Evolutionary conservation across 345 rosid species (phyloP).

Genomic region (Brassica juncea): DNA sequence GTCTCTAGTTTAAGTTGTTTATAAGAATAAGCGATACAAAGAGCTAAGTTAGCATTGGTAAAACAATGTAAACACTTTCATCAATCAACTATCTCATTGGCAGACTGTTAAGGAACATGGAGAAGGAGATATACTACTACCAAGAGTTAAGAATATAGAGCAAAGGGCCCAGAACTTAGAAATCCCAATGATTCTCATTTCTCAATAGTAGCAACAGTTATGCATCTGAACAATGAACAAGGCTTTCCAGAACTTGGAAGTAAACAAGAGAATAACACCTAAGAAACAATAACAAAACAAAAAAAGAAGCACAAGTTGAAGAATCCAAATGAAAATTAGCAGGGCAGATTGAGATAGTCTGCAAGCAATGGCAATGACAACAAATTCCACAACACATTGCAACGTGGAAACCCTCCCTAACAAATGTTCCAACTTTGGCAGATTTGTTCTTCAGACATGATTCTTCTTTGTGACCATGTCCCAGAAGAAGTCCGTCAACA

Average conservation of each 20-base stretch:
- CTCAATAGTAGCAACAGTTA: slow-evolving; percentile 33
- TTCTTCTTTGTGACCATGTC: slow-evolving; percentile 43
- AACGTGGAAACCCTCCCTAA: slow-evolving; percentile 20
- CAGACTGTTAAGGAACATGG: neutral
- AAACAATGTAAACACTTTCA: slow-evolving; percentile 3
- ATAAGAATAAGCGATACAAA: neutral
- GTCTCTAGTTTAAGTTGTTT: too few relatives aligned
- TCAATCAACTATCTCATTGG: neutral
- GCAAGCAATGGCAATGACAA: slow-evolving; percentile 29
- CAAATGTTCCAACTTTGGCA: neutral
- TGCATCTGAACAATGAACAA: slow-evolving; percentile 35
- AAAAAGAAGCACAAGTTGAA: slow-evolving; percentile 22
- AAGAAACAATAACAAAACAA: neutral
- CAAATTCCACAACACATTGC: slow-evolving; percentile 11
- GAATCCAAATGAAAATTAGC: slow-evolving; percentile 41
- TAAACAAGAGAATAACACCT: slow-evolving; percentile 22
- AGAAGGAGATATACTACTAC: neutral
- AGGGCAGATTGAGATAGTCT: slow-evolving; percentile 28
- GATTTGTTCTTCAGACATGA: slow-evolving; percentile 31
- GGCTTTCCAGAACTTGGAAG: slow-evolving; percentile 34
- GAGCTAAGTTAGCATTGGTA: neutral
- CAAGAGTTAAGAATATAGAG: slow-evolving; percentile 17
- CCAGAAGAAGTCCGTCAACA: slow-evolving; percentile 55
- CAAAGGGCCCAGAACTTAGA: slow-evolving; percentile 4
- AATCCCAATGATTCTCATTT: slow-evolving; percentile 21